Evolutionary conservation across 2,329 filamentous ascomycete species (phyloP), one percentile per base, ranked within the genome.

Genomic region (Rosellinia necatrix): DNA sequence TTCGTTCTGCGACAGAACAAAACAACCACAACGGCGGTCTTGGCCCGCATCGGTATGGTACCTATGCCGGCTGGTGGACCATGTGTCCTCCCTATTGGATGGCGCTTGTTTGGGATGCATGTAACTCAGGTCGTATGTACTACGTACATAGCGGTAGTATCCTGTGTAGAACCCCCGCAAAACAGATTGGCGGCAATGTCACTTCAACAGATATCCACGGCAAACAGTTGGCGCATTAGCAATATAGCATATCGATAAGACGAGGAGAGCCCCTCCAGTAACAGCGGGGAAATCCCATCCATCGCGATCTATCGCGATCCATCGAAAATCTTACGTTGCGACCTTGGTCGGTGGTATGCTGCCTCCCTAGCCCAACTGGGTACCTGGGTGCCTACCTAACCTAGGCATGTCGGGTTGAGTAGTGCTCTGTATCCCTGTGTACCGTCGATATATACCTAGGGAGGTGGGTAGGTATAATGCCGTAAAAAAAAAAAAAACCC

Each of bases 241-340:
- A 4, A 9, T 56, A 42, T 56, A 56, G 41, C 30, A 46, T 47
- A 57, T 54, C 55, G 50, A 54, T 54, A 58, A 58, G 49, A 21
- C 12, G 10, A 27, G 21, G 24, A 22, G 32, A 38, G 27, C 32
- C 29, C 27, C 34, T 17, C 19, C 19, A 32, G 9, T 30, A 29
- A 21, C 25, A 42, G 38, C 38, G 38, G 38, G 38, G 38, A 42
- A 25, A 25, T 2, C 13, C 21, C 10, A 32, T 32, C 4, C n/a
- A 44, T 44, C 27, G 15, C 25, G 27, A 30, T 32, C n/a, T n/a
- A n/a, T n/a, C n/a, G n/a, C n/a, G 35, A 38, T 38, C 44, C 22
- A 21, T 41, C 27, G 37, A 6, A 17, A 43, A 40, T 30, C 46
- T 19, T 49, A 40, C 34, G 27, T 49, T 40, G 32, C 15, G n/a